A percentile compares a stretch with the other conserved stretches of the same genome.
Evolutionary conservation across 257 asterid genomes (phyloP).

Genomic region (Penstemon newberryi): DNA sequence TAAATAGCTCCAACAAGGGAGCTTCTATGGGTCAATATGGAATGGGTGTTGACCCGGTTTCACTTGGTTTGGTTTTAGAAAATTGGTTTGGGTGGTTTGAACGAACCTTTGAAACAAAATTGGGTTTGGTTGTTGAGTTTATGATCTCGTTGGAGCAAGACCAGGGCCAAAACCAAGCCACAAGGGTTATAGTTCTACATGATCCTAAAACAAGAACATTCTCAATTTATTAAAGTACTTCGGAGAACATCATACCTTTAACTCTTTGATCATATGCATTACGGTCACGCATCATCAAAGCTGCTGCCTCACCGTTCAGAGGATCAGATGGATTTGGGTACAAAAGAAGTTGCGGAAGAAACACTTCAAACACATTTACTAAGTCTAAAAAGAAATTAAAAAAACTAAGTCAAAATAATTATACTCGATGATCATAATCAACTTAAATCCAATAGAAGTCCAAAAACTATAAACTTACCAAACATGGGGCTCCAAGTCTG

Average conservation of each 20-base stretch:
- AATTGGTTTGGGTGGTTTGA: too few relatives aligned
- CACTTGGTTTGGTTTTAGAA: too few relatives aligned
- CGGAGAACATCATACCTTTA: conserved; percentile 54
- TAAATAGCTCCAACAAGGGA: neutral
- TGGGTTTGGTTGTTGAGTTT: too few relatives aligned
- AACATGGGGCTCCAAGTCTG: conserved; percentile 99
- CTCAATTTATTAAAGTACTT: neutral
- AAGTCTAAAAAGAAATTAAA: conserved; percentile 55
- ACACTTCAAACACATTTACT: conserved; percentile 88
- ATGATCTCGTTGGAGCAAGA: too few relatives aligned
- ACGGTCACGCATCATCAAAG: conserved; percentile 87
- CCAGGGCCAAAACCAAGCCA: too few relatives aligned
- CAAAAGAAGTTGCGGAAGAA: conserved; percentile 91
- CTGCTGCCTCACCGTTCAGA: conserved; percentile 90
- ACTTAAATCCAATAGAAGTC: neutral
- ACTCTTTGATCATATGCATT: conserved; percentile 66
- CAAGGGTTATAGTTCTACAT: too few relatives aligned
- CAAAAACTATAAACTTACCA: conserved; percentile 43
- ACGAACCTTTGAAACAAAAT: too few relatives aligned
- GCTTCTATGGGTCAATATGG: neutral
- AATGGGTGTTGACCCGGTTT: too few relatives aligned
- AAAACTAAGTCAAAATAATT: neutral
- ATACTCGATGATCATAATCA: conserved; percentile 14
- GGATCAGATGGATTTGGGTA: conserved; percentile 95
- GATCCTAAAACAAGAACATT: conserved; percentile 2